Conservation (phyloP, 176 grass and related monocot species). For the Tuctoria greenei region DNA sequence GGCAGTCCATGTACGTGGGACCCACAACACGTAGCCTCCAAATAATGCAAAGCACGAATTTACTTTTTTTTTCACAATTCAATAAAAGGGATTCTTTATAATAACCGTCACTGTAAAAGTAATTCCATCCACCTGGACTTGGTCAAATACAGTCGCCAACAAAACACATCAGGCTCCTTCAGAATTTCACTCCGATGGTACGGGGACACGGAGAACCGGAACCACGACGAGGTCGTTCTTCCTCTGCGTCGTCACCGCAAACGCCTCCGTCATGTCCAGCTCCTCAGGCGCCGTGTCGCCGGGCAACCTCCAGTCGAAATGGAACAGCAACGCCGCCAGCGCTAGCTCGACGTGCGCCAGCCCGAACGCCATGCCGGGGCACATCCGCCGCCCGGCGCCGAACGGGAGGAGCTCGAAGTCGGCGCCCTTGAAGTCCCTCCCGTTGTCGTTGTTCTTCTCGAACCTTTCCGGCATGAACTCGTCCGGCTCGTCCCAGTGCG, state of each 20-base stretch:
- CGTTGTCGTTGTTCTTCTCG: background rate
- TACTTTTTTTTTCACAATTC: too few relatives aligned
- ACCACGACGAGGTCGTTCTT: too few relatives aligned
- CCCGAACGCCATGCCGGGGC: slow-evolving; percentile 51
- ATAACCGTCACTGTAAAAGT: too few relatives aligned
- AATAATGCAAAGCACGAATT: too few relatives aligned
- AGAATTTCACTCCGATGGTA: too few relatives aligned
- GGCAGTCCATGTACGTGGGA: too few relatives aligned
- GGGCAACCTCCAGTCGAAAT: slow-evolving; percentile 52
- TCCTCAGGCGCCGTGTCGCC: background rate
- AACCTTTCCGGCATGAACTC: slow-evolving; percentile 55
- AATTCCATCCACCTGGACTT: too few relatives aligned
- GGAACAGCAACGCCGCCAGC: slow-evolving; percentile 50
- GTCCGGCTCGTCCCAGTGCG: slow-evolving; percentile 37
- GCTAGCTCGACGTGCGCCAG: slow-evolving; percentile 45
- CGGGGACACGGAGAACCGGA: too few relatives aligned
- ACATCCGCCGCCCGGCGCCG: slow-evolving; percentile 46
- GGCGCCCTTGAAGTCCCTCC: slow-evolving; percentile 39
- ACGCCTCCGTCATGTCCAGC: slow-evolving; percentile 45
- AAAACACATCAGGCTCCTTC: too few relatives aligned
- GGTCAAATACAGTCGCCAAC: too few relatives aligned
- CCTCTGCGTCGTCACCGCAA: background rate
- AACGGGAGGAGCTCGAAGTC: slow-evolving; percentile 59
- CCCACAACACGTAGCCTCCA: too few relatives aligned
- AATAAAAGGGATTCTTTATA: too few relatives aligned